Conservation (phyloP, 129 eudicot species). For the Escallonia herrerae region DNA sequence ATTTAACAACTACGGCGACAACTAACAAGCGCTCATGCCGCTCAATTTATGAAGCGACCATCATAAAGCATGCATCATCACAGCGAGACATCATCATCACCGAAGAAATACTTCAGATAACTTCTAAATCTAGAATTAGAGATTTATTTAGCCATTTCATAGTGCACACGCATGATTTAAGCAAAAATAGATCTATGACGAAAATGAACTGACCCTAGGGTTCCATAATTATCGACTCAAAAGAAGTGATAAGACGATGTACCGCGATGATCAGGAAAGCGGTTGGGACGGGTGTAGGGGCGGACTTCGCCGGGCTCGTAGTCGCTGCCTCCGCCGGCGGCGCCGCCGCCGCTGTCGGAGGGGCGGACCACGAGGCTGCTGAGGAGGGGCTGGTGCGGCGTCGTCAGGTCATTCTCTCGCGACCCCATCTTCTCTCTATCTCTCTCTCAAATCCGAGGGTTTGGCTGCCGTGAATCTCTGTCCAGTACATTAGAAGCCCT, state of each 20-base stretch:
- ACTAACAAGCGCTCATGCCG: too few species aligned
- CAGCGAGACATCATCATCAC: too few species aligned
- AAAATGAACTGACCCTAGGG: neutral
- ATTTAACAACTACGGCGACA: too few species aligned
- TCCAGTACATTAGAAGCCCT: too few species aligned
- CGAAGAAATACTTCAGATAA: too few species aligned
- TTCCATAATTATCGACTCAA: neutral
- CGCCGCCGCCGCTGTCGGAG: slow-evolving; percentile 48
- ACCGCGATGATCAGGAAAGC: slow-evolving; percentile 50
- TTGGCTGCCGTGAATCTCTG: too few species aligned
- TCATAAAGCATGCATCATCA: too few species aligned
- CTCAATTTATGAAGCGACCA: too few species aligned
- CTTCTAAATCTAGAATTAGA: too few species aligned
- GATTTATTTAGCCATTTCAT: neutral
- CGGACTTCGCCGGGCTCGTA: slow-evolving; percentile 98
- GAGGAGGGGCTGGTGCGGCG: slow-evolving; percentile 78
- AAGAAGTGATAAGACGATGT: slow-evolving; percentile 14
- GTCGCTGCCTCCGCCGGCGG: slow-evolving; percentile 42
- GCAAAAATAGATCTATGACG: slow-evolving; percentile 3
- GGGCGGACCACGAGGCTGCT: slow-evolving; percentile 96
- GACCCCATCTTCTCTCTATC: slow-evolving; percentile 53
- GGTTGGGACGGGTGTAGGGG: slow-evolving; percentile 65
- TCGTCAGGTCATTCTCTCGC: slow-evolving; percentile 49
- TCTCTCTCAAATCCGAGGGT: neutral
- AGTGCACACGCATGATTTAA: neutral